Conservation (phyloP, 371 early-diverging fungal species). For the Mortierella sp. region DNA sequence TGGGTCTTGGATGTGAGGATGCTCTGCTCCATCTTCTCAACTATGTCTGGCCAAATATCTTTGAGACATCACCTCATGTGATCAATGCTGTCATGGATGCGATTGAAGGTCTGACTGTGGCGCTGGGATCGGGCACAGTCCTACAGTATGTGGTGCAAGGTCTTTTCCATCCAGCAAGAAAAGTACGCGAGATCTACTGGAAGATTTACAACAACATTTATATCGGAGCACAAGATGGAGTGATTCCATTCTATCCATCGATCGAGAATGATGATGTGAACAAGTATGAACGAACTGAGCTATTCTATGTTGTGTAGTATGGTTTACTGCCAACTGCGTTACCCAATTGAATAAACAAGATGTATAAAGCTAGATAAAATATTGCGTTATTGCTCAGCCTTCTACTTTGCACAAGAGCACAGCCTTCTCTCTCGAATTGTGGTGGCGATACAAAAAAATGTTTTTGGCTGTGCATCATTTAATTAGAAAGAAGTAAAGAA, state of each 20-base stretch:
- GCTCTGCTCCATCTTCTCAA: conserved; percentile 95
- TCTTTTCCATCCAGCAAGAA: conserved; percentile 97
- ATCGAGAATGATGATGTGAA: conserved; percentile 87
- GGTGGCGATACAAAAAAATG: no score
- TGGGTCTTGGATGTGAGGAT: conserved; percentile 94
- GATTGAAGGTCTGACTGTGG: conserved; percentile 93
- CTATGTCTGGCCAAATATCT: conserved; percentile 98
- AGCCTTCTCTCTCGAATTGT: no score
- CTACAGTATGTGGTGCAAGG: conserved; percentile 92
- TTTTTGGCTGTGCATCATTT: no score
- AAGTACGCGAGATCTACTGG: conserved; percentile 97
- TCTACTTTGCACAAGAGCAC: no score
- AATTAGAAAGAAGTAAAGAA: no score
- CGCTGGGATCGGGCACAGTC: conserved; percentile 89
- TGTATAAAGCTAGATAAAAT: no score
- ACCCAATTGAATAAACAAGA: not conserved
- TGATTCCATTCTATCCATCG: conserved; percentile 92
- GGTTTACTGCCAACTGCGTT: not conserved
- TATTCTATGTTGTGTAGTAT: conserved; percentile 58
- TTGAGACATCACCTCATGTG: conserved; percentile 97
- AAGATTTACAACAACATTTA: conserved; percentile 96
- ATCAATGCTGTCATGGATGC: conserved; percentile 98
- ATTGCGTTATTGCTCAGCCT: no score
- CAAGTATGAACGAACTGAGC: conserved; percentile 80
- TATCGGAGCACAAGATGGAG: conserved; percentile 91